Evolutionary conservation across 192 early-diverging fungal genomes (phyloP), one percentile per base, ranked within the genome.

Genomic region (Coemansia sp.): DNA sequence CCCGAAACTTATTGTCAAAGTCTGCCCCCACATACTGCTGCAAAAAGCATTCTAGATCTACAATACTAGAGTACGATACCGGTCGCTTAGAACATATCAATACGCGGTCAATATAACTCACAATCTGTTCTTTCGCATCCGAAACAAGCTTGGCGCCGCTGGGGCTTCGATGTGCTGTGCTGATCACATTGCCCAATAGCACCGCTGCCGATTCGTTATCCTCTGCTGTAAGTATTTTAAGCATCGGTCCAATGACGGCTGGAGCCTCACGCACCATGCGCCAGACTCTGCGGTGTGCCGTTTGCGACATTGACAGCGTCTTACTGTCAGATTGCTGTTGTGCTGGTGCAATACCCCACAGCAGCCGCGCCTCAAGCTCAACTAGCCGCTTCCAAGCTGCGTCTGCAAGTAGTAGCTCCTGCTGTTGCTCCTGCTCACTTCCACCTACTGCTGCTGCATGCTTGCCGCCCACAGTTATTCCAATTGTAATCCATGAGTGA

Each of bases 161-260:
- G 54, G 46, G 42, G 36, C 36, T 60, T 10, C 64, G 51, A 11
- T 67, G 79, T 36, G 88, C 82, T 4, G 77, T 65, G 57, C 87
- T 86, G 29, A 90, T 61, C 20, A 89, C 71, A 21, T 84, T 88
- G 30, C 90, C 89, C 20, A 92, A 62, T 27, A 93, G 66, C 54
- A 87, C 84, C 21, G 85, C 74, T 8, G 75, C 66, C 54, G 83
- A 74, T 51, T 78, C 84, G 2, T 68, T 69, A n/a, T 76, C 67
- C 29, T 70, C 81, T 2, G 62, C 56, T 29, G 74, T 75, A 61
- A 89, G 66, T 22, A 78, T 60, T 5, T 76, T 64, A 23, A 92
- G 60, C 61, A 82, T 86, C 42, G 78, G 70, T 23, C 14, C 64
- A 7, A 70, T 61, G n/a, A 71, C 36, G 24, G 7, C 27, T 2